Base-by-base conservation (phyloP, 495 filamentous ascomycete genomes). In the Hyaloscypha bicolor region DNA sequence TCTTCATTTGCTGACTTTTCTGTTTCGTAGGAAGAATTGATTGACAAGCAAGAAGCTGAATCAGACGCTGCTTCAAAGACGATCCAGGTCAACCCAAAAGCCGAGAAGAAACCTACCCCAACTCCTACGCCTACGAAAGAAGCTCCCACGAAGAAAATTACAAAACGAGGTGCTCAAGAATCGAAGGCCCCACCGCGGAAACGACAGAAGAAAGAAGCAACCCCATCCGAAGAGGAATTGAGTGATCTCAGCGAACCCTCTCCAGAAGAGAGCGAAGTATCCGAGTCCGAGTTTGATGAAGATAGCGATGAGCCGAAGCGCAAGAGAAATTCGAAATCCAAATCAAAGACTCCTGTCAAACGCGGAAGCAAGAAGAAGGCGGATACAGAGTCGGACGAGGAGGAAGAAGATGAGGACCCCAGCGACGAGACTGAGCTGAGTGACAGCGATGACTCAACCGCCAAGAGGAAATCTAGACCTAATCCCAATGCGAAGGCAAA, bases 261-360 rank as follows among this genome's bases (percentile, higher is more conserved):
- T 33, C 59, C 48, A 9, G 63, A 67, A 14, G 31, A 65, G 3
- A 72, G 71, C 61, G 73, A 72, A 61, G 60, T 72, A 0, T 63
- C 64, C 63, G 73, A 77, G 11, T 70, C 62, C 9, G 65, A 69
- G 30, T 25, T 35, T 52, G 42, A 51, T 52, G 59, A 69, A 45
- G 39, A 59, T 30, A 74, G 72, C 59, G 66, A 71, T 37, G 69
- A 29, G 37, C 69, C 66, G 63, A 80, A 77, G 66, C 33, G 66
- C 25, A 75, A 73, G 64, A 77, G 72, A 55, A 74, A 70, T 55
- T 14, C 63, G 51, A 62, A 64, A 56, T 31, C 60, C 22, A 71
- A 68, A 57, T 51, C 59, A 30, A 69, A 62, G 57, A 22, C 62
- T 52, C 53, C 58, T 21, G 45, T 32, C 4, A 72, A 67, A 59